Evolutionary conservation across 202 grass and related monocot genomes (phyloP).

Genomic region (Elaeis oleifera): DNA sequence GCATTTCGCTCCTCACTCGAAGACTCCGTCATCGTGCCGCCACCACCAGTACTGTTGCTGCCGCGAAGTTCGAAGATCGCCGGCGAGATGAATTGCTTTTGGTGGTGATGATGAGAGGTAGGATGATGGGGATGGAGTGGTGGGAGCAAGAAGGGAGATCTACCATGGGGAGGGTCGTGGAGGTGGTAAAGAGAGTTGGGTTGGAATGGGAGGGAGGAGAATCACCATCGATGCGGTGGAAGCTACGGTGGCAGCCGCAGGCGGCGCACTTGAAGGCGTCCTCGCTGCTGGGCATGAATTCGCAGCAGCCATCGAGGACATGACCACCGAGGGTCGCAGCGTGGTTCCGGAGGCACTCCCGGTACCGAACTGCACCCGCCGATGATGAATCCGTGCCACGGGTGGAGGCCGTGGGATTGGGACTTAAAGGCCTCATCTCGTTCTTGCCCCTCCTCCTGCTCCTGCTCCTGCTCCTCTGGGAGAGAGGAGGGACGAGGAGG

Average conservation of each 20-base stretch:
- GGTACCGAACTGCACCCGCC: slow-evolving; percentile 26
- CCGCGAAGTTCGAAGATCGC: slow-evolving; percentile 12
- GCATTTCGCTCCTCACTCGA: slow-evolving; percentile 22
- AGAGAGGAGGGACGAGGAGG: slow-evolving; percentile 56
- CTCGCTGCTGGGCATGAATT: slow-evolving; percentile 70
- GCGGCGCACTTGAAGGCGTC: slow-evolving; percentile 61
- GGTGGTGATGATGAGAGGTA: background rate
- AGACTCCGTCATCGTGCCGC: slow-evolving; percentile 28
- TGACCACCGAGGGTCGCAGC: slow-evolving; percentile 74
- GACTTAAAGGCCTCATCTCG: slow-evolving; percentile 3
- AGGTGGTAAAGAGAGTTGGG: background rate
- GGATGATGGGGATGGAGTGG: slow-evolving; percentile 36
- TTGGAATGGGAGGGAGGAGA: background rate
- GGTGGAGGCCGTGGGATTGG: background rate
- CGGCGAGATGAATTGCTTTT: background rate
- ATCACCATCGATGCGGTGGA: slow-evolving; percentile 60
- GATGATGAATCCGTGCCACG: too few relatives aligned
- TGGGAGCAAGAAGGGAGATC: slow-evolving; percentile 10
- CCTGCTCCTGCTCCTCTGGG: slow-evolving; percentile 1
- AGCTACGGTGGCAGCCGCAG: slow-evolving; percentile 94
- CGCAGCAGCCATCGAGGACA: slow-evolving; percentile 87
- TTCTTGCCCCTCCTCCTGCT: slow-evolving; percentile 21
- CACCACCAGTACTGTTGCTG: slow-evolving; percentile 19
- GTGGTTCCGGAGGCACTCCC: slow-evolving; percentile 89
- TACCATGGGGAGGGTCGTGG: slow-evolving; percentile 3